Conservation (phyloP, 176 grass and related monocot genomes). For the Musa beccarii region DNA sequence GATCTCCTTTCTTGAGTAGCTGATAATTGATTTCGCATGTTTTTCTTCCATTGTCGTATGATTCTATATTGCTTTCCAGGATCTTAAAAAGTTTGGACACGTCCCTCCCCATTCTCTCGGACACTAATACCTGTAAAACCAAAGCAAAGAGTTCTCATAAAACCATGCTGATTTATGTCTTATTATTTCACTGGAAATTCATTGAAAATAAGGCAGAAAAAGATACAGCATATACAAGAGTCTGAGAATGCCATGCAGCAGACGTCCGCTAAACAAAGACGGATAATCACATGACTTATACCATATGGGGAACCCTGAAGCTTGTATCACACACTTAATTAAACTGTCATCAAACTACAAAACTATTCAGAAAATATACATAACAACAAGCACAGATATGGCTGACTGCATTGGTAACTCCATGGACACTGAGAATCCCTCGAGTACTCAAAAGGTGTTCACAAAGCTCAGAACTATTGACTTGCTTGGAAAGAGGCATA, state of each 20-base stretch:
- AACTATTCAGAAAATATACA: no score
- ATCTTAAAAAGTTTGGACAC: slow-evolving; percentile 39
- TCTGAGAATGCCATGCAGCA: neutral
- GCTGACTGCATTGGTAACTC: no score
- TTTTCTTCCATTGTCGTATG: slow-evolving; percentile 27
- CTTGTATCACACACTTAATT: neutral
- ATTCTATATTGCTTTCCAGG: slow-evolving; percentile 32
- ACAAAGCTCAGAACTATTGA: no score
- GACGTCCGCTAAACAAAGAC: neutral
- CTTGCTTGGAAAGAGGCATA: no score
- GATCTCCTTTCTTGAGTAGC: slow-evolving; percentile 45
- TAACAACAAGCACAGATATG: no score
- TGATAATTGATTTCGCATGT: slow-evolving; percentile 45
- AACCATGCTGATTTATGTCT: neutral
- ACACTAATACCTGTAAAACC: slow-evolving; percentile 45
- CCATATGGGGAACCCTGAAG: neutral
- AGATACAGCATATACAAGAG: neutral
- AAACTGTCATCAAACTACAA: no score
- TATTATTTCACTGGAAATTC: neutral
- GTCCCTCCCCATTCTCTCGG: slow-evolving; percentile 26
- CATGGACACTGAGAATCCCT: no score
- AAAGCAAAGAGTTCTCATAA: slow-evolving; percentile 2
- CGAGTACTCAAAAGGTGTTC: no score
- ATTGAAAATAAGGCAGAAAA: neutral
- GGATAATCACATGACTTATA: neutral